Conservation (phyloP, 352 stramenopile species). For the Elongisporangium senticosum region DNA sequence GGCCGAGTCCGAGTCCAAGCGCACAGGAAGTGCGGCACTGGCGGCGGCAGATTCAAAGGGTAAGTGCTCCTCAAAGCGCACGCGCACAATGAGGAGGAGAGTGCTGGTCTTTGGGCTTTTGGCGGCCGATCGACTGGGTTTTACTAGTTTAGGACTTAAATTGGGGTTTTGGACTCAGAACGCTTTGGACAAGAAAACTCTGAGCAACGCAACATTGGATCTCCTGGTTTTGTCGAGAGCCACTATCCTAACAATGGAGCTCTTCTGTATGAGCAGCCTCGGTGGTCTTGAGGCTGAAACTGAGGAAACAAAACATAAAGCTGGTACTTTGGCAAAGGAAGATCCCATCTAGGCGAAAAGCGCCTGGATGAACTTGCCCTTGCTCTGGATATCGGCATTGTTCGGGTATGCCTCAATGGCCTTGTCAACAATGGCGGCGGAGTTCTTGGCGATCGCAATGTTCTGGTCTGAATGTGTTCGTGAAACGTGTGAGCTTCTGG, state of each 20-base stretch:
- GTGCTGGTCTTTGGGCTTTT: background rate
- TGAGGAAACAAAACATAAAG: background rate
- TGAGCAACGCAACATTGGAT: background rate
- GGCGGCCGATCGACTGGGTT: no score
- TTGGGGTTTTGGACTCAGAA: no score
- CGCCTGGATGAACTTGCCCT: slow-evolving; percentile 52
- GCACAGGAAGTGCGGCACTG: background rate
- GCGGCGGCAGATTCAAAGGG: background rate
- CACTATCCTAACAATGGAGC: background rate
- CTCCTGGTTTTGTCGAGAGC: background rate
- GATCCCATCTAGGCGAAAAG: slow-evolving; percentile 28
- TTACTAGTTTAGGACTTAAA: no score
- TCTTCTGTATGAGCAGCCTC: background rate
- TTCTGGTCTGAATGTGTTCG: slow-evolving; percentile 41
- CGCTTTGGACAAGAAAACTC: no score
- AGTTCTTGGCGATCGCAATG: slow-evolving; percentile 38
- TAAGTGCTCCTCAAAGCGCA: background rate
- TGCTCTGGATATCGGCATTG: slow-evolving; percentile 64
- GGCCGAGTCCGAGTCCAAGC: background rate
- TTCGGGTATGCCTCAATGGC: slow-evolving; percentile 32
- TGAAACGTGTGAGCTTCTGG: background rate
- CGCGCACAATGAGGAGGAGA: background rate
- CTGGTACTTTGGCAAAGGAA: background rate
- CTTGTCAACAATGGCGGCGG: slow-evolving; percentile 34
- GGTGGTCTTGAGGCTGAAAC: background rate